Base-by-base conservation (phyloP, 805 yeast genomes). In the Pichia phayaonensis region DNA sequence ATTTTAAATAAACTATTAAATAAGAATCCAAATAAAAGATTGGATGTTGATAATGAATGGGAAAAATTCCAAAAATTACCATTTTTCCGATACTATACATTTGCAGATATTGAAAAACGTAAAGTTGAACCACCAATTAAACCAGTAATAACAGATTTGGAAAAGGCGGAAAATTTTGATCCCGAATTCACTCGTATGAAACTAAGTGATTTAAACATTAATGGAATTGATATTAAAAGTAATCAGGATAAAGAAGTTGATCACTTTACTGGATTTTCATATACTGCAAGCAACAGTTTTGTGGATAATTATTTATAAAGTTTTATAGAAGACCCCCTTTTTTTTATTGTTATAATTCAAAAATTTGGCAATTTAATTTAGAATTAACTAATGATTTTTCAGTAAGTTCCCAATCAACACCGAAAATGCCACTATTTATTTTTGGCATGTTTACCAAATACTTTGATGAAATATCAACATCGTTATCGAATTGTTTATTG, bases 351-450 rank as follows among this genome's bases (percentile, higher is more conserved):
- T 48, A 72, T 27, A 77, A 48, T n/a, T 69, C 75, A 57, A 74
- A 81, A 12, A 83, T 85, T 34, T 67, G 69, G 49, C 73, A 72
- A 6, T 65, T 55, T 26, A 73, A 52, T 10, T 58, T 63, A 4
- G 63, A 51, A 22, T 68, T 59, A 18, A 65, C 50, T 51, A 88
- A 60, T 0, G 76, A 76, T 16, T 52, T 58, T 60, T 81, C 92
- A 0, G 95, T 86, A 12, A 73, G 56, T 15, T 71, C 74, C 95
- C 95, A 87, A 0, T 95, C 94, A 8, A 86, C 90, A 1, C 75
- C 75, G 63, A 87, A 88, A 2, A 88, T 77, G 0, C 95, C 95
- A 29, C 92, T 77, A 58, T 88, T 88, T 56, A 88, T 87, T 63
- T 76, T 75, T 22, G 96, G 95, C 84, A 88, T 78, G 55, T 74